phyloP scores from a whole-genome alignment of 129 eudicot species.

The Apium graveolens region DNA sequence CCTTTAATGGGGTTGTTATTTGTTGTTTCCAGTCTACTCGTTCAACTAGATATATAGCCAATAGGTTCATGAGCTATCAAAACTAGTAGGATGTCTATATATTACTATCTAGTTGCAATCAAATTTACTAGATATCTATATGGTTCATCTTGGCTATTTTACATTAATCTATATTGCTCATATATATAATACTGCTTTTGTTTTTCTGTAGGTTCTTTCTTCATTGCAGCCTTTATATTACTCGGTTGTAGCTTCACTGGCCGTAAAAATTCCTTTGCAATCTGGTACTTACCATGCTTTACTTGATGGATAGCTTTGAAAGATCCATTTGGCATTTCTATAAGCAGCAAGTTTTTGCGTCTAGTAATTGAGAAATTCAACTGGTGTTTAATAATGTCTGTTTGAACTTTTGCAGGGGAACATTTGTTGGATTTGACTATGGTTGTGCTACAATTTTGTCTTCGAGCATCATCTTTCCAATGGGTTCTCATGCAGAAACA shows the following conservation, averaged over 20 bases:
- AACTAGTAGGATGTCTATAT: neutral
- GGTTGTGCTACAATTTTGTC: conserved; percentile 65
- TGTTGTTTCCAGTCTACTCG: neutral
- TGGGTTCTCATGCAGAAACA: no score
- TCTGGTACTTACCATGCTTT: conserved; percentile 42
- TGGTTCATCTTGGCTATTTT: neutral
- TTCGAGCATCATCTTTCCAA: no score
- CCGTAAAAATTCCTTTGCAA: conserved; percentile 70
- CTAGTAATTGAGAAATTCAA: neutral
- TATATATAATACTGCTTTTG: neutral
- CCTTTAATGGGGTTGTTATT: neutral
- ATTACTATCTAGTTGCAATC: neutral
- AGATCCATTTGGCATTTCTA: neutral
- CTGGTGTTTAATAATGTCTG: neutral
- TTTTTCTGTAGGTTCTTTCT: conserved; percentile 57
- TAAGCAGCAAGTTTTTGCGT: neutral
- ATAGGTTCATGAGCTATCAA: neutral
- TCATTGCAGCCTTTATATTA: conserved; percentile 69
- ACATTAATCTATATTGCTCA: neutral
- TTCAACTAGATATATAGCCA: neutral
- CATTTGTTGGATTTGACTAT: conserved; percentile 74
- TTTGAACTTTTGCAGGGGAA: conserved; percentile 43
- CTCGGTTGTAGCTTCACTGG: conserved; percentile 70
- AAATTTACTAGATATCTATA: neutral
- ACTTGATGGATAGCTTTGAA: neutral